Evolutionary conservation across 768 basidiomycete species (phyloP).

Genomic region (Chalciporus chontae): DNA sequence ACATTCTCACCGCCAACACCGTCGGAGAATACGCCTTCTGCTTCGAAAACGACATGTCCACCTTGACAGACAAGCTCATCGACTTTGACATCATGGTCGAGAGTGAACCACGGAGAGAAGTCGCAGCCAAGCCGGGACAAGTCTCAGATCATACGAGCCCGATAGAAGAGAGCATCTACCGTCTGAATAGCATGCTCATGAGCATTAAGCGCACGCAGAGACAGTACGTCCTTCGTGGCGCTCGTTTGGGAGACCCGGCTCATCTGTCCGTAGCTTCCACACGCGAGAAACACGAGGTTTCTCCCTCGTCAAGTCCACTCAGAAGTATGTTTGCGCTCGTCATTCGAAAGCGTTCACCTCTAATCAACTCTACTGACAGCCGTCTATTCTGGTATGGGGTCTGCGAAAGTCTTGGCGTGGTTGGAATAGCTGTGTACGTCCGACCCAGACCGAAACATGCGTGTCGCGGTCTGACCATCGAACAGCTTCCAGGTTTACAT

Average conservation of each 20-base stretch:
- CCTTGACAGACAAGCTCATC: conserved; percentile 89
- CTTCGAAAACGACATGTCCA: conserved; percentile 97
- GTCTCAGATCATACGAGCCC: conserved; percentile 90
- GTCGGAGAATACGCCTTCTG: conserved; percentile 94
- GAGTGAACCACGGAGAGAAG: conserved; percentile 87
- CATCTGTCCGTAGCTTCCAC: conserved; percentile 64
- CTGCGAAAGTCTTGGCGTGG: conserved; percentile 71
- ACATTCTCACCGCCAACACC: conserved; percentile 90
- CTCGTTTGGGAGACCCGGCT: neutral
- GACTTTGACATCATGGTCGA: conserved; percentile 99
- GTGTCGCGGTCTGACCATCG: conserved; percentile 7
- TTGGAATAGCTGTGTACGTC: conserved; percentile 86
- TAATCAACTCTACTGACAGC: conserved; percentile 35
- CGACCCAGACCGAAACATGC: neutral
- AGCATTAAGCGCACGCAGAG: conserved; percentile 92
- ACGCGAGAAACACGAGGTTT: conserved; percentile 94
- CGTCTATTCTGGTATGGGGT: conserved; percentile 94
- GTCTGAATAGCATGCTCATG: conserved; percentile 81
- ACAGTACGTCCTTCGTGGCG: conserved; percentile 54
- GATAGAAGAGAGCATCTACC: conserved; percentile 93
- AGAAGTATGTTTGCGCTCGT: conserved; percentile 50
- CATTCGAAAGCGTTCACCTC: neutral
- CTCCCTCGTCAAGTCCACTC: conserved; percentile 85
- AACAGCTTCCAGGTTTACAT: conserved; percentile 86
- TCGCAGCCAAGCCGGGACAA: conserved; percentile 84